phyloP scores from a whole-genome alignment of 176 grass and related monocot genomes.

The Ampelocalamus luodianensis region DNA sequence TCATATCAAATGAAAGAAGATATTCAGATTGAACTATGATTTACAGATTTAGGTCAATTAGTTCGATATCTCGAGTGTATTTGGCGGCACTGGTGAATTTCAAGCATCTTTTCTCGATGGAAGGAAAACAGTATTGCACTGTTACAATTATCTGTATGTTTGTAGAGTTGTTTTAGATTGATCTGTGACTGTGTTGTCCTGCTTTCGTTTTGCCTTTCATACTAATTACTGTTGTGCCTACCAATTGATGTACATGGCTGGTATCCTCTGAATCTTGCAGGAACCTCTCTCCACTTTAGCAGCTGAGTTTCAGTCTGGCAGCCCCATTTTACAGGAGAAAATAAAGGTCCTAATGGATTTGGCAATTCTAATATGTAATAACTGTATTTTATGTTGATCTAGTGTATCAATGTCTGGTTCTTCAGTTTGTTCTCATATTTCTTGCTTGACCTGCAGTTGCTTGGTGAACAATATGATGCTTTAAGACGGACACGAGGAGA shows the following conservation, averaged over 20 bases:
- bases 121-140: not conserved
- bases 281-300: conserved; percentile 92
- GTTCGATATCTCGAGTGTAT: conserved; percentile 18
- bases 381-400: conserved; percentile 7
- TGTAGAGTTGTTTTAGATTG: not conserved
- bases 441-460: conserved; percentile 64
- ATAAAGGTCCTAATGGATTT: conserved; percentile 71
- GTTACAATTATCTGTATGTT: conserved; percentile 12
- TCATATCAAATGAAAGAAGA: not conserved
- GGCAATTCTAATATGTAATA: conserved; percentile 36
- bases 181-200: not conserved
- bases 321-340: conserved; percentile 90
- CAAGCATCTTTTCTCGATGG: not conserved
- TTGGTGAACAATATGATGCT: conserved; percentile 91
- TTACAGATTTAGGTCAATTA: not conserved
- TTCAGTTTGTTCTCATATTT: conserved; percentile 51
- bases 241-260: not conserved
- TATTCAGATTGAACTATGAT: not conserved
- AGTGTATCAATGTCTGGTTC: not conserved
- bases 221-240: conserved; percentile 6
- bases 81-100: not conserved
- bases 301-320: conserved; percentile 82
- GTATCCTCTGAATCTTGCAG: conserved; percentile 55
- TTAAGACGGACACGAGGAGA: conserved; percentile 93
- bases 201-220: conserved; percentile 14